Evolutionary conservation across 768 basidiomycete genomes (phyloP), one percentile per base, ranked within the genome.

Genomic region (Xanthoconium purpureum): DNA sequence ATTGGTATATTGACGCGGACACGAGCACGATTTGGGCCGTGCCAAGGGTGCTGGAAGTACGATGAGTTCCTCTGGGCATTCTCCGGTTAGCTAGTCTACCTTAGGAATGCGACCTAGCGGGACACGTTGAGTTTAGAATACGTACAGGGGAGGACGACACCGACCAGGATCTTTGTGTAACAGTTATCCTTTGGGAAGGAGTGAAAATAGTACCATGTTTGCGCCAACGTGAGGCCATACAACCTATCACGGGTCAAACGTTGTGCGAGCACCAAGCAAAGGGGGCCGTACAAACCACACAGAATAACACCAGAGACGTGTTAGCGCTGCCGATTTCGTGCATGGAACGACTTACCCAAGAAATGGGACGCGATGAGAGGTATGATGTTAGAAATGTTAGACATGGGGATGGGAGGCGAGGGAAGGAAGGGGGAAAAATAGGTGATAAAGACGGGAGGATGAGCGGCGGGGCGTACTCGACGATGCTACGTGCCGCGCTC

Each of bases 161-260:
- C 28, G 47, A 74, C 73, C 42, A 74, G 50, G n/a, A 66, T 38
- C 61, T 74, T 74, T 57, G 66, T 73, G 32, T 62, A 60, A 45
- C 29, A 57, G 29, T 62, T 66, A 51, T 74, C 73, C 30, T 65
- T 64, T 24, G 63, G 62, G 55, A 66, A 74, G 36, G 68, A 59
- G 29, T 63, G 65, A 36, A 70, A 74, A 53, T 74, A 74, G 30
- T 64, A 65, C 66, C 67, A 70, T 44, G 71, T 72, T 47, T 74
- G 73, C 1, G 67, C 65, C 48, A 73, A 50, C 9, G 73, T 73
- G 54, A 74, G 57, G 42, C 72, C 72, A 45, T 73, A 73, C 62
- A 73, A 56, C 64, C 72, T 73, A 20, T 56, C 24, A 6, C 13
- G 7, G 30, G 50, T 67, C 39, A 56, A 43, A 20, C 13, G 14